A percentile compares a stretch with the other conserved stretches of the same genome.
Evolutionary conservation across 805 yeast genomes (phyloP).

Genomic region (Spathaspora hagerdaliae): DNA sequence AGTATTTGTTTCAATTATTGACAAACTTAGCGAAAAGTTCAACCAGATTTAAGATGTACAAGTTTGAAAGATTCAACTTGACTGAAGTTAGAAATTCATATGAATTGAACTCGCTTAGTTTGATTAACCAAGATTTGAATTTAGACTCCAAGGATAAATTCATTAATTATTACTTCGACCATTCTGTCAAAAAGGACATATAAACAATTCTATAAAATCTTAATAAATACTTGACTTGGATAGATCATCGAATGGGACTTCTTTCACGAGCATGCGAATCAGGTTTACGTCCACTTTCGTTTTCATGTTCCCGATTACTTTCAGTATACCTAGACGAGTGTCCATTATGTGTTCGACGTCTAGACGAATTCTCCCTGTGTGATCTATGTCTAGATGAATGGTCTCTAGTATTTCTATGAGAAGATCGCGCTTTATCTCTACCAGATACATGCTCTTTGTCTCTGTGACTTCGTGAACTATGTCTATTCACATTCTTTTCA

Average conservation of each 20-base stretch:
- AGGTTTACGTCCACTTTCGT: not conserved
- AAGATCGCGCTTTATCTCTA: not conserved
- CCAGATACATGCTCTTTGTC: not conserved
- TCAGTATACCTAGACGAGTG: too few species aligned
- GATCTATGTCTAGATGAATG: not conserved
- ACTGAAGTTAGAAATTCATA: slow-evolving; percentile 21
- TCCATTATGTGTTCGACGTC: too few species aligned
- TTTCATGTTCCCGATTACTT: too few species aligned
- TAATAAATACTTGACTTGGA: not conserved
- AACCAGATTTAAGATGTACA: slow-evolving; percentile 26
- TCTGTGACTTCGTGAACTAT: slow-evolving; percentile 4
- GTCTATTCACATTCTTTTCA: slow-evolving; percentile 4
- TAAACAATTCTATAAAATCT: not conserved
- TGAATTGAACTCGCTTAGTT: slow-evolving; percentile 28
- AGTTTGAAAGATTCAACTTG: slow-evolving; percentile 6
- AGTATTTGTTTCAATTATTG: slow-evolving; percentile 21
- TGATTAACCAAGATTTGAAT: slow-evolving; percentile 25
- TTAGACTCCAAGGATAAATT: slow-evolving; percentile 28
- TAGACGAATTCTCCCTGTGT: not conserved
- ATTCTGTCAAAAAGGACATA: slow-evolving; percentile 4
- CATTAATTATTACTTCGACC: slow-evolving; percentile 16
- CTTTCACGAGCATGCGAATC: not conserved
- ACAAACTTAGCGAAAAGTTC: slow-evolving; percentile 17
- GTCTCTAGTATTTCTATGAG: too few species aligned
- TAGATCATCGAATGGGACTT: not conserved